Conservation (phyloP, 2,329 filamentous ascomycete genomes). For the Onygenales sp. region DNA sequence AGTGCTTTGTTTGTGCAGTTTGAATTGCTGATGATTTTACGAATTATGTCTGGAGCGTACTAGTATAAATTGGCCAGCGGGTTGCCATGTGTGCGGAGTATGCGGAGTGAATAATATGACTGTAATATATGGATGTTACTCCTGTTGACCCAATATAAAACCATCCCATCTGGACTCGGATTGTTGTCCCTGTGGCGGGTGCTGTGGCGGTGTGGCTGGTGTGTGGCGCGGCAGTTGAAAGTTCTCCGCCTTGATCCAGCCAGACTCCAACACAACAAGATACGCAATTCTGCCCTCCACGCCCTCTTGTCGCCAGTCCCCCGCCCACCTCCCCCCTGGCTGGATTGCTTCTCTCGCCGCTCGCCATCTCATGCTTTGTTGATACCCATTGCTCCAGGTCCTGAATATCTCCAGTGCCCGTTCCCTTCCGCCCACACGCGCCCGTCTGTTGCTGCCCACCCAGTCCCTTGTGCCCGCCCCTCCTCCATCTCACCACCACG, state of each 20-base stretch:
- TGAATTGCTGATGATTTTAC: not conserved
- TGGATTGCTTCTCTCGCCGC: too few relatives aligned
- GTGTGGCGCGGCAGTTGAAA: not conserved
- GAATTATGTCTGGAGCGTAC: not conserved
- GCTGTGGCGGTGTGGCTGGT: not conserved
- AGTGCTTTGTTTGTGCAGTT: not conserved
- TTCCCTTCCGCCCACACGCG: not conserved
- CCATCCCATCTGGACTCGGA: too few relatives aligned
- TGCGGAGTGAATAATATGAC: not conserved
- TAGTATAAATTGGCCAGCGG: not conserved
- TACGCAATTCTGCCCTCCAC: not conserved
- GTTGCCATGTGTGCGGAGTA: not conserved
- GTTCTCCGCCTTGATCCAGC: too few relatives aligned
- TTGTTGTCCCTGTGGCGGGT: too few relatives aligned
- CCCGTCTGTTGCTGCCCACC: conserved; percentile 6
- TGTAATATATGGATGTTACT: not conserved
- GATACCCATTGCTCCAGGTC: conserved; percentile 3
- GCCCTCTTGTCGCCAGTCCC: too few relatives aligned
- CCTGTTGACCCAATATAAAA: too few relatives aligned
- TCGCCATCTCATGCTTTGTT: conserved; percentile 8
- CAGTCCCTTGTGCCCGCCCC: not conserved
- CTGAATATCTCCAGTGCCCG: not conserved
- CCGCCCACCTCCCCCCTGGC: too few relatives aligned
- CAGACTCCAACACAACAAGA: not conserved
- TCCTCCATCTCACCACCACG: conserved; percentile 10